Evolutionary conservation across 192 early-diverging fungal genomes (phyloP).

Genomic region (Coemansia sp.): DNA sequence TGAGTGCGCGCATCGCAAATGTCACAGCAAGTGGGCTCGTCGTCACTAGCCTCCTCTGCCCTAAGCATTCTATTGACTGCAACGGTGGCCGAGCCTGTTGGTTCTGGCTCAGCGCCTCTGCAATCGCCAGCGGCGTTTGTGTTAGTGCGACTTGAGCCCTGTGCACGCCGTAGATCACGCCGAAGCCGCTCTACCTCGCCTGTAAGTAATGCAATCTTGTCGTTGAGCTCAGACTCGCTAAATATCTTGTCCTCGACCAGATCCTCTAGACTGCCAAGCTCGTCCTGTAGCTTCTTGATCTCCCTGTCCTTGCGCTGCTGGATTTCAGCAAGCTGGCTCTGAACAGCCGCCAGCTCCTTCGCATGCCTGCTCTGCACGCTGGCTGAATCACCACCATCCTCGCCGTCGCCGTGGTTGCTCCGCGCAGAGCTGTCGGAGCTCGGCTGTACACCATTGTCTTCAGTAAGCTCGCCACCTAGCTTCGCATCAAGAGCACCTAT

Average conservation of each 20-base stretch:
- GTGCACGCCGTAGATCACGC: slow-evolving; percentile 15
- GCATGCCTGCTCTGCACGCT: slow-evolving; percentile 43
- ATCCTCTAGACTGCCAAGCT: slow-evolving; percentile 64
- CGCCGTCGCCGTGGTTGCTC: slow-evolving; percentile 10
- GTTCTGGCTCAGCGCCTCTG: background rate
- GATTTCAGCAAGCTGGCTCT: slow-evolving; percentile 54
- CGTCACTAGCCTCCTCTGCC: slow-evolving; percentile 8
- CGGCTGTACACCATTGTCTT: background rate
- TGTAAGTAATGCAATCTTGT: slow-evolving; percentile 59
- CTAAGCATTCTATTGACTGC: background rate
- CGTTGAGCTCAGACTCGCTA: slow-evolving; percentile 67
- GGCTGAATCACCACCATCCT: slow-evolving; percentile 49
- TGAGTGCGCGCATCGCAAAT: slow-evolving; percentile 68
- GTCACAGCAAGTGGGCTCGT: slow-evolving; percentile 59
- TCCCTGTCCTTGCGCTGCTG: slow-evolving; percentile 64
- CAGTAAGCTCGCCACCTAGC: slow-evolving; percentile 24
- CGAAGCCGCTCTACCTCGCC: slow-evolving; percentile 51
- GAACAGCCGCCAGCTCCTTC: slow-evolving; percentile 54
- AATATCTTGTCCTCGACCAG: slow-evolving; percentile 75
- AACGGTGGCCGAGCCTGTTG: background rate
- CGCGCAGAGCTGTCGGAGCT: background rate
- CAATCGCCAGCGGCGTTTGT: background rate
- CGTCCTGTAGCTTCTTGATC: slow-evolving; percentile 59
- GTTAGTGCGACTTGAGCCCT: background rate
- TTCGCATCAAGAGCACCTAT: slow-evolving; percentile 36